These are phyloP conservation scores for Dendrobium nobile DNA, from an alignment of 106 monocot species.

Conservation along the genomic window DNA sequence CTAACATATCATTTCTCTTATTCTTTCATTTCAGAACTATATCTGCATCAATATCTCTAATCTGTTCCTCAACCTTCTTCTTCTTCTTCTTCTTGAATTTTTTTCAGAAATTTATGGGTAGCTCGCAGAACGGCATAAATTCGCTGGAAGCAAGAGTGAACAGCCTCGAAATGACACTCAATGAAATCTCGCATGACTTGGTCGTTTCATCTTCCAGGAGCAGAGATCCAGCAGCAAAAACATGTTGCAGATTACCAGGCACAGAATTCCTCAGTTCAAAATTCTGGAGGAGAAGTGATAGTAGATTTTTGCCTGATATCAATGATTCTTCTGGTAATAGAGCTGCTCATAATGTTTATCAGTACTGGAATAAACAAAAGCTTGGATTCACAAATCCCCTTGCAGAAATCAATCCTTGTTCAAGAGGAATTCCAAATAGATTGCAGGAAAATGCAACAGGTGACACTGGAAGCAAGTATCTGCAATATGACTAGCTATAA, in stretches of 20 bases:
- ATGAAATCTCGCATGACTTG: slow-evolving; percentile 73
- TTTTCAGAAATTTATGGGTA: slow-evolving; percentile 79
- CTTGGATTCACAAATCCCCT: slow-evolving; percentile 53
- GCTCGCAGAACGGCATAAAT: slow-evolving; percentile 74
- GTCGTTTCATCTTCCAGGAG: slow-evolving; percentile 37
- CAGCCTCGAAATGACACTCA: slow-evolving; percentile 66
- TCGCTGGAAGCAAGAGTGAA: slow-evolving; percentile 80
- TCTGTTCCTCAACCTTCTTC: too few species aligned
- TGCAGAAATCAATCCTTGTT: slow-evolving; percentile 41
- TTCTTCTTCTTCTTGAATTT: background rate
- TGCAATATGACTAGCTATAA: slow-evolving; percentile 10
- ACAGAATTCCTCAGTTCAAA: slow-evolving; percentile 71
- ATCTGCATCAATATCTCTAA: too few species aligned
- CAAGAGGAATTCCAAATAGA: slow-evolving; percentile 23
- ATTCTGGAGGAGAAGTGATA: slow-evolving; percentile 77
- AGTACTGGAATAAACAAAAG: slow-evolving; percentile 31
- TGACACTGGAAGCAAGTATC: slow-evolving; percentile 6
- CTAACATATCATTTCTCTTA: too few species aligned
- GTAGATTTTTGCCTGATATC: slow-evolving; percentile 26
- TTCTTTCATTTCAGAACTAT: too few species aligned
- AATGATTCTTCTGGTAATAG: slow-evolving; percentile 17
- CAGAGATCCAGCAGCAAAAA: slow-evolving; percentile 21
- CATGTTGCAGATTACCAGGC: slow-evolving; percentile 78
- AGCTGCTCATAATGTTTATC: slow-evolving; percentile 15
- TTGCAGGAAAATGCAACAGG: slow-evolving; percentile 4